Evolutionary conservation across 177 flowering plant genomes (phyloP), one percentile per base, ranked within the genome.

Genomic region (Vitis hybrid): DNA sequence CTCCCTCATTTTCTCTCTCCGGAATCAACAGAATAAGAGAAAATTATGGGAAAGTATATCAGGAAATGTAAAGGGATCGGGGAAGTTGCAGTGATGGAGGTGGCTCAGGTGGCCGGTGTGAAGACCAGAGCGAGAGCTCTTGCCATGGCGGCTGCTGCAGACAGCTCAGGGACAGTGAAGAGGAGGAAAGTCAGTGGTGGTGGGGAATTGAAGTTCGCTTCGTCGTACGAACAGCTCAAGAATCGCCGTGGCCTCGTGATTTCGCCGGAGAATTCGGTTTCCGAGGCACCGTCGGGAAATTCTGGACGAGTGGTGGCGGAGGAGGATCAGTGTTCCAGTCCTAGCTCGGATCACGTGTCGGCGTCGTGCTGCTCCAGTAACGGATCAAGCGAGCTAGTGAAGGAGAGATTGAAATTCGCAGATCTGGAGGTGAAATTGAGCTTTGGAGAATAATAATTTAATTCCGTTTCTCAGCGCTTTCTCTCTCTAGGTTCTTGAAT

Each of bases 381-480:
- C 72, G 86, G 81, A 75, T 79, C 87, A 15, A 73, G 72, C 51
- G 80, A 78, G 60, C 62, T 61, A 18, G 74, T 59, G 16, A 56
- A 60, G 10, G 73, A 73, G 51, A 60, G 52, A 29, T 29, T 71
- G 78, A 67, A 79, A 74, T 77, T 80, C 52, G 61, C 63, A 65
- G 93, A 85, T 85, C 87, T 80, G 76, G 81, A 85, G 91, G 89
- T 85, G 62, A 72, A 10, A 10, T 29, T 39, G 45, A 39, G 45
- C 45, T 39, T 39, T 39, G 5, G 45, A 39, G 45, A 39, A 39
- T 39, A 52, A 51, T 29, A 55, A 19, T 66, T 56, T 33, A 57
- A 10, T 51, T 33, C 31, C 12, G 29, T 59, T 26, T 12, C 13
- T 5, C 33, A 10, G 11, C 8, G 15, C 62, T 69, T 10, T 33